A percentile compares a stretch with the other conserved stretches of the same genome.
Evolutionary conservation across 768 basidiomycete species (phyloP).

Genomic region (Tylopilus plumbeoviolaceoides): DNA sequence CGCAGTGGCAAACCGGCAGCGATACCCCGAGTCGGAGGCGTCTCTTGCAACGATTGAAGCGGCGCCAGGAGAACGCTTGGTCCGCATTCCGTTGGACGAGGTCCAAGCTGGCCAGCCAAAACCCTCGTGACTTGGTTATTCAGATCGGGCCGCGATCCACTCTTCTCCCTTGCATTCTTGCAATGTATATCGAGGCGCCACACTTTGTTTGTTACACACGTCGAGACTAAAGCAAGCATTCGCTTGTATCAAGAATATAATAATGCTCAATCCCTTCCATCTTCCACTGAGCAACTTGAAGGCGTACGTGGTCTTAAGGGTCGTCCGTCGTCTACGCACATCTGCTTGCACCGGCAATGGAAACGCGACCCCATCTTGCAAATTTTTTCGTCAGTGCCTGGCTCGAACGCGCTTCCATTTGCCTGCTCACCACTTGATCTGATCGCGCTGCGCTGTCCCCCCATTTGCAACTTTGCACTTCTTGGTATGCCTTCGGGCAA

Average conservation of each 20-base stretch:
- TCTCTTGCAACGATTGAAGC: constrained; percentile 11
- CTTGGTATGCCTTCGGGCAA: constrained; percentile 22
- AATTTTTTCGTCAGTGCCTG: background rate
- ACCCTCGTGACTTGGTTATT: constrained; percentile 6
- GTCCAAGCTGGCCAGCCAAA: constrained; percentile 35
- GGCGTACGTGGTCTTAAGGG: background rate
- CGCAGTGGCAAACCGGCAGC: constrained; percentile 49
- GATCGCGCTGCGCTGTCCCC: background rate
- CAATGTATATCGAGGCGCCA: background rate
- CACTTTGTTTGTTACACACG: background rate
- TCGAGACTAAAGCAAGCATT: background rate
- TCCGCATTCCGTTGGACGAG: constrained; percentile 72
- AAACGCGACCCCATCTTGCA: background rate
- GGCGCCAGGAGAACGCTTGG: constrained; percentile 54
- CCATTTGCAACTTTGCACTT: constrained; percentile 27
- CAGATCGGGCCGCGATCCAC: background rate
- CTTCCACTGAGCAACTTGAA: background rate
- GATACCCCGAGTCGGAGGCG: constrained; percentile 26
- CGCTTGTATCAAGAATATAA: background rate
- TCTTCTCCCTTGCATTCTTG: background rate
- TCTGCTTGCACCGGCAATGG: background rate
- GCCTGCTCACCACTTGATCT: background rate
- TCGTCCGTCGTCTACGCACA: background rate
- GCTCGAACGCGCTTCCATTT: background rate
- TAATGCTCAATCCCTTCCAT: background rate